Percentiles rank a stretch among this genome's conserved stretches.
Conservation (phyloP, 257 asterid species). For the Penstemon eatonii region DNA sequence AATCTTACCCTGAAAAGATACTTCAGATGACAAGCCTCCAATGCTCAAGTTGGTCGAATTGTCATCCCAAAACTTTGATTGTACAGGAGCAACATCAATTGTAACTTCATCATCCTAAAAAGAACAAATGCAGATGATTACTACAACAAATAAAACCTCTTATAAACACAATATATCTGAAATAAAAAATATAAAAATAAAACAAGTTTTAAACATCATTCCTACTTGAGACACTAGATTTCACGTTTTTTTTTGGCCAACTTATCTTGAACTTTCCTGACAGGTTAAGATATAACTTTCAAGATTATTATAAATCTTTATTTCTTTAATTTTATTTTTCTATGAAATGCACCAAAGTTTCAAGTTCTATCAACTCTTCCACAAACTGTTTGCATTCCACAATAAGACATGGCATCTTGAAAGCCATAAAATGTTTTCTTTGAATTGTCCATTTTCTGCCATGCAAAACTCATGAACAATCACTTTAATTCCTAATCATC, state of each 20-base stretch:
- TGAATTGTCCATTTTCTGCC: background rate
- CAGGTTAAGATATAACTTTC: conserved; percentile 2
- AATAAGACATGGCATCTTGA: conserved; percentile 11
- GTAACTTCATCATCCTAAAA: conserved; percentile 50
- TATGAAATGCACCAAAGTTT: background rate
- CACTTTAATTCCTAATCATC: conserved; percentile 7
- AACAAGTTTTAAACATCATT: conserved; percentile 4
- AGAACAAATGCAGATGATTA: conserved; percentile 27
- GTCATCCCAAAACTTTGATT: conserved; percentile 63
- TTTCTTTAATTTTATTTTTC: conserved; percentile 8
- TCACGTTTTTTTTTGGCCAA: background rate
- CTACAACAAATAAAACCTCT: conserved; percentile 12
- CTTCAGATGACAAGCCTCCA: conserved; percentile 80
- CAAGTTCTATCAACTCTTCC: conserved; percentile 12
- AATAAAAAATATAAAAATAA: background rate
- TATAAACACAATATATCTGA: conserved; percentile 25
- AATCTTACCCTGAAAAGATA: conserved; percentile 63
- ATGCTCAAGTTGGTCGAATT: conserved; percentile 75
- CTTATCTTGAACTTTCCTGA: background rate
- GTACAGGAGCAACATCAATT: conserved; percentile 34
- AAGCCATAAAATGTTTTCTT: background rate
- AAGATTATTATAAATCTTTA: conserved; percentile 5
- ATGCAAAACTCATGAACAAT: background rate
- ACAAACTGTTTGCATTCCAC: background rate
- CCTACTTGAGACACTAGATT: conserved; percentile 12